Evolutionary conservation across 176 grass and related monocot species (phyloP), one percentile per base, ranked within the genome.

Genomic region (Eremochloa ophiuroides): DNA sequence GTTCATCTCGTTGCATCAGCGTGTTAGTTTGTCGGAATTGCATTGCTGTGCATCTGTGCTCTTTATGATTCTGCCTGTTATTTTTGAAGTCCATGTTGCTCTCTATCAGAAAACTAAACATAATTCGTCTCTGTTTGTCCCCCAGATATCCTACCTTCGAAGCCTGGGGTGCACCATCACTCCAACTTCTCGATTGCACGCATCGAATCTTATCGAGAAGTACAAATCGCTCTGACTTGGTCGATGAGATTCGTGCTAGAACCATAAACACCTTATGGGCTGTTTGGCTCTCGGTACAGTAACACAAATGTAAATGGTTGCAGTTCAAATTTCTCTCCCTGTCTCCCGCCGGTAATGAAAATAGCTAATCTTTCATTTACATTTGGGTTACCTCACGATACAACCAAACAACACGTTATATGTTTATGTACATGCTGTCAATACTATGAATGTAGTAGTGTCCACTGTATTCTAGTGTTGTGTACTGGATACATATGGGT

Each of bases 131-230:
- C 3, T 68, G 18, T 25, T n/a, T 20, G 31, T 16, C 76, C 20
- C 86, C 64, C 88, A 98, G 95, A 91, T 98, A 89, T 87, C 92
- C 7, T 98, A 91, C 89, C 90, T 98, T 30, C 88, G 86, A 33
- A 98, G 44, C 86, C 84, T 98, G 27, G 95, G 95, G 31, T 98
- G 95, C 85, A 98, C 90, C 11, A 74, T 98, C 35, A 85, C 75
- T 33, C 95, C 95, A 0, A 87, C 75, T 8, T 94, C 95, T n/a
- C 95, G 92, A 3, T 86, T 98, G 65, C 95, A 94, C 5, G 95
- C 95, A 3, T 98, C 92, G 1, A 88, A 88, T 85, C 86, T 98
- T 69, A 98, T 98, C 25, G 95, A 98, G 78, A 91, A 94, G 48
- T 98, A 98, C 84, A 98, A 91, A 85, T 94, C 92, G 1, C 89